Evolutionary conservation across 192 early-diverging fungal genomes (phyloP).

Genomic region (Allomyces macrogynus): DNA sequence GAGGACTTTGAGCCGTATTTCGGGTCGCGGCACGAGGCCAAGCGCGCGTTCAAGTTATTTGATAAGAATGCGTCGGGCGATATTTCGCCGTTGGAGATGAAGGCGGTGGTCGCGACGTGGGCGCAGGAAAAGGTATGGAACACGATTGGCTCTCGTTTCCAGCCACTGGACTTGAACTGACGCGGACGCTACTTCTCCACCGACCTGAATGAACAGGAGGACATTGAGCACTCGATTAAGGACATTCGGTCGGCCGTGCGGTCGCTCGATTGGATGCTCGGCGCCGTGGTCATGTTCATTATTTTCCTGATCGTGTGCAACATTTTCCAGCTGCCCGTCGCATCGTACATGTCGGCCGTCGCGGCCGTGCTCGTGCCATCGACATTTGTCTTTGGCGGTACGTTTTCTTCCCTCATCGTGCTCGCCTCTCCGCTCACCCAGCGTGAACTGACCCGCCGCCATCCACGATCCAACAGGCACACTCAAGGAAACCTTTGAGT

Average conservation of each 20-base stretch:
- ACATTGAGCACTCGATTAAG: slow-evolving; percentile 35
- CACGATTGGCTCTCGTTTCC: slow-evolving; percentile 24
- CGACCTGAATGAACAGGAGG: slow-evolving; percentile 10
- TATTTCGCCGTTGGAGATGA: slow-evolving; percentile 60
- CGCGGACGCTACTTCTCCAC: slow-evolving; percentile 24
- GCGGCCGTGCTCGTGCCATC: slow-evolving; percentile 51
- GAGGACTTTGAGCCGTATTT: background rate
- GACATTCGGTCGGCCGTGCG: slow-evolving; percentile 12
- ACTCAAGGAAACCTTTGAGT: slow-evolving; percentile 62
- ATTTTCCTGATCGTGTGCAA: slow-evolving; percentile 17
- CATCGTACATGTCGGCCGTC: slow-evolving; percentile 41
- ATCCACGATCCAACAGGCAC: slow-evolving; percentile 9
- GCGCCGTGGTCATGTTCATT: background rate
- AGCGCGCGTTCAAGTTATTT: slow-evolving; percentile 64
- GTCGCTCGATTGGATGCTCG: background rate
- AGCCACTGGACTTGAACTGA: slow-evolving; percentile 48
- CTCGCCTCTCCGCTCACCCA: too few species aligned
- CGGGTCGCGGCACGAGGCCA: slow-evolving; percentile 26
- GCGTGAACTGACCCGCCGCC: too few species aligned
- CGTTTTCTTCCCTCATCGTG: too few species aligned
- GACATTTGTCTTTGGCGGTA: slow-evolving; percentile 63
- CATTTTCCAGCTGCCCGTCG: slow-evolving; percentile 32
- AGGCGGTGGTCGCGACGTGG: slow-evolving; percentile 57
- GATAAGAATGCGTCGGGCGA: slow-evolving; percentile 79
- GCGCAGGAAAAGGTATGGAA: slow-evolving; percentile 49